Base-by-base conservation (phyloP, 441 rosid species). In the Bocquillonia castaneifolia region DNA sequence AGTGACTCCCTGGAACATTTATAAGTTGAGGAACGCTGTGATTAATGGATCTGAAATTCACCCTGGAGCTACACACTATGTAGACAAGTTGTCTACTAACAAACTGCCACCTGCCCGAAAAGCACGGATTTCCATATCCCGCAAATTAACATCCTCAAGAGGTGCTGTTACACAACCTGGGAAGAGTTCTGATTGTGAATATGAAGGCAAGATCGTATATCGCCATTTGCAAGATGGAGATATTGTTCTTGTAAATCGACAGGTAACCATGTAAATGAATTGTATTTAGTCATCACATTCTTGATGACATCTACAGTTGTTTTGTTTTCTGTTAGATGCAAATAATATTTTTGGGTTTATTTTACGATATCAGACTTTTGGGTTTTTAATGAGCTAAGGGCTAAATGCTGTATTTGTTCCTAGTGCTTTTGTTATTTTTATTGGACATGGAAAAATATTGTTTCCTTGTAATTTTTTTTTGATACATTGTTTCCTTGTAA, bases 191-290 rank as follows among this genome's bases (percentile, higher is more conserved):
- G 88, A 90, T 71, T 53, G 73, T 79, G 87, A 83, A 56, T 83
- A 80, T 77, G 97, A 90, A 81, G 89, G 97, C 68, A 95, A 92
- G 85, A 72, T 76, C 58, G 98, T 95, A 44, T 83, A 88, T 75
- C 96, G 98, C 72, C 98, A 90, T 83, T 79, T 95, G 76, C 84
- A 77, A 77, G 99, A 95, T 79, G 99, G 99, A 65, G 99, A 95
- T 72, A 84, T 86, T 55, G 99, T 92, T 80, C 91, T 95, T 68
- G 96, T 88, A 69, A 95, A 95, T 79, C 86, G 99, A 59, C 99
- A 95, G 98, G 99, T 92, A 59, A 48, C 67, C 29, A 37, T 36
- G 56, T 58, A 31, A 52, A 61, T 62, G 12, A 36, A 62, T 69
- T 60, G 50, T 36, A 39, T 51, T 17, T 3, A 59, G 8, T 44